A percentile compares a stretch with the other conserved stretches of the same genome.
Conservation (phyloP, 176 grass and related monocot species). For the Eragrostis nindensis region DNA sequence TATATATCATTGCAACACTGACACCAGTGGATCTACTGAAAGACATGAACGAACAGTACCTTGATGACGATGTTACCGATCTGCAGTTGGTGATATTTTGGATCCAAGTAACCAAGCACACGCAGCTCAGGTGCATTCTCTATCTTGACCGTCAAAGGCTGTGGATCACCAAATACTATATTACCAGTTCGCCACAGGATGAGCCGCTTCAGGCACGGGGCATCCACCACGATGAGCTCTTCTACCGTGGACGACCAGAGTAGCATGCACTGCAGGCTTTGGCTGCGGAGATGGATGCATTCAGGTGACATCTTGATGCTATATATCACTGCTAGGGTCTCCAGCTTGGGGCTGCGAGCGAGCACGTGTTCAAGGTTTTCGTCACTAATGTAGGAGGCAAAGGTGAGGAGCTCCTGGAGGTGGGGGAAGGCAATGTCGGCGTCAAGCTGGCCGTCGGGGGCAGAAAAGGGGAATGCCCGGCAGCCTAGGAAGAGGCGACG, state of each 20-base stretch:
- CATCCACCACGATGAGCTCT: slow-evolving; percentile 12
- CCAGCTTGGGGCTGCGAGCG: slow-evolving; percentile 33
- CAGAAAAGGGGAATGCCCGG: not conserved
- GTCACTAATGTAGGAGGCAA: not conserved
- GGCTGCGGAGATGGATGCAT: slow-evolving; percentile 9
- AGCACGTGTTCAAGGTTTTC: not conserved
- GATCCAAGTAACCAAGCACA: slow-evolving; percentile 30
- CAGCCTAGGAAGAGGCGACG: not conserved
- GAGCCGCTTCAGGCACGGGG: slow-evolving; percentile 29
- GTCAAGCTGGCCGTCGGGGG: not conserved
- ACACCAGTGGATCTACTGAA: too few species aligned
- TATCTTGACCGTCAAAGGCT: slow-evolving; percentile 3
- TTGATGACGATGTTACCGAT: slow-evolving; percentile 30
- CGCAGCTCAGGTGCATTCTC: not conserved
- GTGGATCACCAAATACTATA: not conserved
- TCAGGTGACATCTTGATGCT: not conserved
- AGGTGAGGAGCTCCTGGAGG: slow-evolving; percentile 14
- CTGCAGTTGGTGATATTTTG: slow-evolving; percentile 2
- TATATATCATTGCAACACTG: too few species aligned
- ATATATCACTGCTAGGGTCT: slow-evolving; percentile 16
- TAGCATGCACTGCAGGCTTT: slow-evolving; percentile 22
- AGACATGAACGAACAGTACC: not conserved
- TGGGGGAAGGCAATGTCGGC: not conserved
- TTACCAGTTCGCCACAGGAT: not conserved
- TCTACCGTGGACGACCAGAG: not conserved